A percentile compares a stretch with the other conserved stretches of the same genome.
Evolutionary conservation across 768 basidiomycete species (phyloP).

Genomic region (Kwoniella sp.): DNA sequence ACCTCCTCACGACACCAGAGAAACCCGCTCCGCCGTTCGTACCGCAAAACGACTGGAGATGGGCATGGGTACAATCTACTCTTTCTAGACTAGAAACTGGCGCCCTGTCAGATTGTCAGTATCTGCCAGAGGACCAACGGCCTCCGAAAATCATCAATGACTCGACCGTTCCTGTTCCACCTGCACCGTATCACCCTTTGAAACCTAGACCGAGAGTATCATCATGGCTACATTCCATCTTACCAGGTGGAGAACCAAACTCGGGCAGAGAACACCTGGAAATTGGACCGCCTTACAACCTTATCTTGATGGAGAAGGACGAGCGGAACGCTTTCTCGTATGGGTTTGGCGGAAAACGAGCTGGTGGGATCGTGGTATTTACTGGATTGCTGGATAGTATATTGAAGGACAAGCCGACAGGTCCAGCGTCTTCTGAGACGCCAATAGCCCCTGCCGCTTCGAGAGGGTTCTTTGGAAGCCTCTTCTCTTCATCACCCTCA

Average conservation of each 20-base stretch:
- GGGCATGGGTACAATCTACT: slow-evolving; percentile 79
- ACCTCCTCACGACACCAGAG: slow-evolving; percentile 70
- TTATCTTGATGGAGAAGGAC: slow-evolving; percentile 84
- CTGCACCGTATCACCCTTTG: slow-evolving; percentile 78
- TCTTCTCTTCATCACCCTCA: slow-evolving; percentile 54
- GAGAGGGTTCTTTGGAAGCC: slow-evolving; percentile 60
- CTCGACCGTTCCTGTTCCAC: slow-evolving; percentile 51
- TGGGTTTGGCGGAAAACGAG: slow-evolving; percentile 83
- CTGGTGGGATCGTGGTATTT: slow-evolving; percentile 90
- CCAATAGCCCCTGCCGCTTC: slow-evolving; percentile 22
- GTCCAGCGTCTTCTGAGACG: slow-evolving; percentile 19
- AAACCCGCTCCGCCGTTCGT: slow-evolving; percentile 64
- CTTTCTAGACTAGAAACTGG: slow-evolving; percentile 74
- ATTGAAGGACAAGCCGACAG: slow-evolving; percentile 53
- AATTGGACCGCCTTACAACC: slow-evolving; percentile 82
- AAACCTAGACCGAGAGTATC: slow-evolving; percentile 78
- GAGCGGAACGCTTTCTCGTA: slow-evolving; percentile 93
- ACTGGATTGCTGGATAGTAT: slow-evolving; percentile 91
- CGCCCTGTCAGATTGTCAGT: slow-evolving; percentile 62
- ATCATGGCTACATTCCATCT: slow-evolving; percentile 64
- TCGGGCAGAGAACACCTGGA: slow-evolving; percentile 50
- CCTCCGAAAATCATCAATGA: neutral
- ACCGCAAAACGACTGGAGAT: slow-evolving; percentile 81
- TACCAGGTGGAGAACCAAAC: slow-evolving; percentile 42
- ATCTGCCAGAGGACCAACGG: neutral